phyloP scores from a whole-genome alignment of 1,284 basidiomycete species.

The Acaromyces ingoldii region DNA sequence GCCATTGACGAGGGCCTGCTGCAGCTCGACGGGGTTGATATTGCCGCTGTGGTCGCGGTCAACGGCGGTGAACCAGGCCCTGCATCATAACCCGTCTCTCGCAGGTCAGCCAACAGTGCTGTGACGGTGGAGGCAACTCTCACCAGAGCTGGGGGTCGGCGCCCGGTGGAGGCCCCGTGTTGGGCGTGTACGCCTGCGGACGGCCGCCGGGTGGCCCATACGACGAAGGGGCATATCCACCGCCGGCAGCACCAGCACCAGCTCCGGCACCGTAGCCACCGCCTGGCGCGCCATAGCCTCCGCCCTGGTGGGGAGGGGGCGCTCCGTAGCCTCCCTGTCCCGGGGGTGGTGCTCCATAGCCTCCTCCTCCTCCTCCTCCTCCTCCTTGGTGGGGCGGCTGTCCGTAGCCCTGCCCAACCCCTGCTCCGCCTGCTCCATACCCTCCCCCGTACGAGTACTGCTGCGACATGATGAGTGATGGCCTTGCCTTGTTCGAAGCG shows the following conservation, averaged over 20 bases:
- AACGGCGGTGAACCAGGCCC: slow-evolving; percentile 36
- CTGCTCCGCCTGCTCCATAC: slow-evolving; percentile 16
- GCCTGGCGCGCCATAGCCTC: slow-evolving; percentile 4
- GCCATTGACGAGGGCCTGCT: slow-evolving; percentile 41
- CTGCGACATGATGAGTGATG: slow-evolving; percentile 24
- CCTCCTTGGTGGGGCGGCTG: no score
- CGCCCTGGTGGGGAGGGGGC: slow-evolving; percentile 14
- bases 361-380: neutral
- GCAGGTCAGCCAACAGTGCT: neutral
- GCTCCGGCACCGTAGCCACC: slow-evolving; percentile 9
- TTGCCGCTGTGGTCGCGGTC: slow-evolving; percentile 34
- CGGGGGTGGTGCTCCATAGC: neutral
- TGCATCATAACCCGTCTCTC: neutral
- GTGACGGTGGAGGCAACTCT: neutral
- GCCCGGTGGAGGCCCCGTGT: slow-evolving; percentile 34
- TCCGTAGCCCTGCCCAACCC: slow-evolving; percentile 8
- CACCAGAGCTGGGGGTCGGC: slow-evolving; percentile 43
- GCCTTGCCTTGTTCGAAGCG: no score
- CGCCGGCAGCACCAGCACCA: slow-evolving; percentile 10
- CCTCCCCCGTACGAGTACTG: slow-evolving; percentile 29
- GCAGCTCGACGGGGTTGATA: slow-evolving; percentile 35
- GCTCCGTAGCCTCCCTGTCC: slow-evolving; percentile 16
- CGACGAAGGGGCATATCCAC: neutral
- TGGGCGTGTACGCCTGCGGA: slow-evolving; percentile 23
- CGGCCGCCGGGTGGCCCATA: slow-evolving; percentile 12